Percentiles rank a stretch among this genome's conserved stretches.
Conservation (phyloP, 2,329 filamentous ascomycete genomes). For the Aquanectria penicillioides region DNA sequence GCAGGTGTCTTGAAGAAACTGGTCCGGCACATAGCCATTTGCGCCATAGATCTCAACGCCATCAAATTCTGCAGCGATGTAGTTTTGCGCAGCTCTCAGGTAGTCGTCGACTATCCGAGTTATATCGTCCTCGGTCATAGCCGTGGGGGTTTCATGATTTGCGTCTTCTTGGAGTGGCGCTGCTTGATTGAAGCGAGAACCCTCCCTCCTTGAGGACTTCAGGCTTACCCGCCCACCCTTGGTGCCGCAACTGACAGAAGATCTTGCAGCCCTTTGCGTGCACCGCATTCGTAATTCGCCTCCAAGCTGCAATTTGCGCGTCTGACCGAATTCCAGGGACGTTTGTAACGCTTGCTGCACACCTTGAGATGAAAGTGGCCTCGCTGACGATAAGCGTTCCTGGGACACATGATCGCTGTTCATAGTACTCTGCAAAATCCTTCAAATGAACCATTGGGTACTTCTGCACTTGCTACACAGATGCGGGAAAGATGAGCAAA, state of each 20-base stretch:
- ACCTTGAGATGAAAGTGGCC: conserved; percentile 18
- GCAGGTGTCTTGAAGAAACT: conserved; percentile 62
- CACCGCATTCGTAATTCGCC: conserved; percentile 1
- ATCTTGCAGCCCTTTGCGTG: conserved; percentile 18
- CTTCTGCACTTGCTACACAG: no score
- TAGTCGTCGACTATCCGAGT: conserved; percentile 58
- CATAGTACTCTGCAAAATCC: conserved; percentile 25
- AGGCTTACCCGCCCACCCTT: conserved; percentile 20
- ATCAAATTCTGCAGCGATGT: conserved; percentile 73
- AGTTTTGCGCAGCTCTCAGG: conserved; percentile 60
- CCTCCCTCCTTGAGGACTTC: neutral
- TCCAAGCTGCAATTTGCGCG: conserved; percentile 18
- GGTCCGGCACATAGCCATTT: conserved; percentile 68
- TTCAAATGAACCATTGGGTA: no score
- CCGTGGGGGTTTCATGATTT: neutral
- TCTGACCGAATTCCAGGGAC: conserved; percentile 9
- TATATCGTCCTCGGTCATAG: conserved; percentile 14
- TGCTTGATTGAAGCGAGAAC: conserved; percentile 23
- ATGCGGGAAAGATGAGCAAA: no score
- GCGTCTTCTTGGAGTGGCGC: conserved; percentile 3
- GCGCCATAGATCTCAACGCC: conserved; percentile 70
- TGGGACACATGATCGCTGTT: conserved; percentile 20
- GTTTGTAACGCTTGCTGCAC: conserved; percentile 14
- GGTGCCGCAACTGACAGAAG: conserved; percentile 26
- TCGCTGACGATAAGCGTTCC: conserved; percentile 28